Evolutionary conservation across 2,329 filamentous ascomycete genomes (phyloP).

Genomic region (Diaporthe vexans): DNA sequence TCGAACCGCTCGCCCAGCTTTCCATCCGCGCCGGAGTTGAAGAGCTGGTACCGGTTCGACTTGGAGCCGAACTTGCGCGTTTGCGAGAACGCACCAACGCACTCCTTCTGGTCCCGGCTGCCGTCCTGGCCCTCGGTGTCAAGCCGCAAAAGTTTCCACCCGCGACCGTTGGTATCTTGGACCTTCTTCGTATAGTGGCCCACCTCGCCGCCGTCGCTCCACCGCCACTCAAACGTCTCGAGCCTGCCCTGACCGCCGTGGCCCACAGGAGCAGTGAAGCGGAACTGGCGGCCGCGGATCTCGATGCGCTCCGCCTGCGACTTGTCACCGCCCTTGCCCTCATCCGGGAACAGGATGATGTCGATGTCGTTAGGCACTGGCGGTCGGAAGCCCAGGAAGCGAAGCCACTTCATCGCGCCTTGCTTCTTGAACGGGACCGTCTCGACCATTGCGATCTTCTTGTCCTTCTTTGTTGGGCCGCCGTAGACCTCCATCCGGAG

Average conservation of each 20-base stretch:
- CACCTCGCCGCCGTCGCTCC: constrained; percentile 28
- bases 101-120: constrained; percentile 24
- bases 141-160: constrained; percentile 26
- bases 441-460: constrained; percentile 6
- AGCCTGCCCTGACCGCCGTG: not conserved
- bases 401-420: constrained; percentile 4
- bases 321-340: not conserved
- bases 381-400: not conserved
- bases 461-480: constrained; percentile 14
- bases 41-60: constrained; percentile 26
- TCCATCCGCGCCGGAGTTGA: constrained; percentile 10
- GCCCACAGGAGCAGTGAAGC: not conserved
- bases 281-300: constrained; percentile 18
- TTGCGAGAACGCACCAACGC: constrained; percentile 17
- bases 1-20: constrained; percentile 19
- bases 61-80: constrained; percentile 23
- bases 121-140: constrained; percentile 24
- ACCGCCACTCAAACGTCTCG: constrained; percentile 30
- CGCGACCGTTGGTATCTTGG: constrained; percentile 10
- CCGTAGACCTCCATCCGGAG: constrained; percentile 14
- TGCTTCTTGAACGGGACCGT: constrained; percentile 26
- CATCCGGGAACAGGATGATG: constrained; percentile 23
- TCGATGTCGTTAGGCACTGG: not conserved
- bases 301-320: constrained; percentile 3
- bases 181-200: constrained; percentile 10